These are phyloP conservation scores for Mimosa pudica DNA, from an alignment of 306 rosid genomes.

Conservation along the genomic window DNA sequence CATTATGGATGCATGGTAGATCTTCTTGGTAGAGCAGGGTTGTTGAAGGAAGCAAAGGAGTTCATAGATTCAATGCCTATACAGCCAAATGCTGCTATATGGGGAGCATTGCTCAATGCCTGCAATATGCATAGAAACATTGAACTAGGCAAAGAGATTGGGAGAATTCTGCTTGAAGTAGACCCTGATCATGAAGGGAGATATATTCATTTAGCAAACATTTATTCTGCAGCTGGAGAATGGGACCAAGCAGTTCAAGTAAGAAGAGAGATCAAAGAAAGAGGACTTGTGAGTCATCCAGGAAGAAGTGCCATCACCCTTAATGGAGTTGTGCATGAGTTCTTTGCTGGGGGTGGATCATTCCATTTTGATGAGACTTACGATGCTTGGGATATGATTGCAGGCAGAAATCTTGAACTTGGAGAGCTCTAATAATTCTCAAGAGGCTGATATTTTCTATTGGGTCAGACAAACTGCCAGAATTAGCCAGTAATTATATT, in stretches of 20 bases:
- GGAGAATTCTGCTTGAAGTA: slow-evolving; percentile 48
- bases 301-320: slow-evolving; percentile 58
- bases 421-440: not conserved
- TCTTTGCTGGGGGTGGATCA: slow-evolving; percentile 48
- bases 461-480: not conserved
- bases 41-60: slow-evolving; percentile 53
- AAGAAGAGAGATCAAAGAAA: slow-evolving; percentile 52
- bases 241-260: slow-evolving; percentile 54
- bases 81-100: slow-evolving; percentile 56
- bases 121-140: slow-evolving; percentile 51
- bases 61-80: slow-evolving; percentile 57
- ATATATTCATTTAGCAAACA: slow-evolving; percentile 54
- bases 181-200: slow-evolving; percentile 57
- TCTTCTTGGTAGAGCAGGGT: slow-evolving; percentile 58
- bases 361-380: slow-evolving; percentile 45
- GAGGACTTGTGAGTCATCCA: slow-evolving; percentile 44
- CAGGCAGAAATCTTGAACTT: not conserved
- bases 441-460: not conserved
- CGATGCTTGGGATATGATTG: slow-evolving; percentile 40
- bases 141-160: slow-evolving; percentile 57
- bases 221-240: slow-evolving; percentile 56
- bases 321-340: slow-evolving; percentile 55
- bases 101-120: slow-evolving; percentile 64
- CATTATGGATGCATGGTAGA: slow-evolving; percentile 72
- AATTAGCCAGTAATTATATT: not conserved